A percentile compares a stretch with the other conserved stretches of the same genome.
These are phyloP conservation scores for Penicillium samsonianum DNA, from an alignment of 495 filamentous ascomycete genomes.

Conservation along the genomic window DNA sequence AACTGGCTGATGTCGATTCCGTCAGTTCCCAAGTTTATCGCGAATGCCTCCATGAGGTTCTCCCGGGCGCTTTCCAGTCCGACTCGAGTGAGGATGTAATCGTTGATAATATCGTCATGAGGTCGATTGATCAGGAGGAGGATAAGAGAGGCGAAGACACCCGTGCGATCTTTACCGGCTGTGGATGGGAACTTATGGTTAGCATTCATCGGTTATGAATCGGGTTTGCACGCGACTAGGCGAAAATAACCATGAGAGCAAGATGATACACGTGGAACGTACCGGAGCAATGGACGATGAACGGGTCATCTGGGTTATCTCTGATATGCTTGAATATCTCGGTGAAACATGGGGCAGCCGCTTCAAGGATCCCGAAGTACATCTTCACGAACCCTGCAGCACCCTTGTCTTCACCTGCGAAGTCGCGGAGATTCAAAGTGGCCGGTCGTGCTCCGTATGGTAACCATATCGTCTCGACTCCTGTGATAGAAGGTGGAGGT, in stretches of 20 bases:
- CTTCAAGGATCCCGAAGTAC: slow-evolving; percentile 52
- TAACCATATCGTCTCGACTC: slow-evolving; percentile 52
- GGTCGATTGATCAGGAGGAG: slow-evolving; percentile 53
- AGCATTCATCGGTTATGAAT: not conserved
- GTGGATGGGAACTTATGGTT: slow-evolving; percentile 6
- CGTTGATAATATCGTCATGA: slow-evolving; percentile 46
- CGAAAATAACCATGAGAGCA: not conserved
- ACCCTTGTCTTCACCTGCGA: slow-evolving; percentile 55
- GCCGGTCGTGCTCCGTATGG: slow-evolving; percentile 32
- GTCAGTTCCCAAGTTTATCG: slow-evolving; percentile 8
- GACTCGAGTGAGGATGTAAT: slow-evolving; percentile 46
- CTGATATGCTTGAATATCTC: slow-evolving; percentile 43
- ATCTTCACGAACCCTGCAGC: slow-evolving; percentile 56
- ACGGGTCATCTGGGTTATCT: slow-evolving; percentile 40
- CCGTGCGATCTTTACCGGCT: slow-evolving; percentile 68
- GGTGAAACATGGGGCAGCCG: slow-evolving; percentile 30
- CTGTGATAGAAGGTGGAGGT: slow-evolving; percentile 40
- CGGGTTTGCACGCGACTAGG: not conserved
- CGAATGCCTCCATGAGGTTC: slow-evolving; percentile 24
- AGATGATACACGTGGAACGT: slow-evolving; percentile 15
- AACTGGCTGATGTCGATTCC: slow-evolving; percentile 24
- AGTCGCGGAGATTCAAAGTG: slow-evolving; percentile 52
- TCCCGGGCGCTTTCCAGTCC: slow-evolving; percentile 32
- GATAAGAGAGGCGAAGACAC: slow-evolving; percentile 58
- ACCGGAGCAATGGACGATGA: slow-evolving; percentile 65